These are phyloP conservation scores for Phytopythium sindhum DNA, from an alignment of 352 stramenopile species.

Conservation along the genomic window DNA sequence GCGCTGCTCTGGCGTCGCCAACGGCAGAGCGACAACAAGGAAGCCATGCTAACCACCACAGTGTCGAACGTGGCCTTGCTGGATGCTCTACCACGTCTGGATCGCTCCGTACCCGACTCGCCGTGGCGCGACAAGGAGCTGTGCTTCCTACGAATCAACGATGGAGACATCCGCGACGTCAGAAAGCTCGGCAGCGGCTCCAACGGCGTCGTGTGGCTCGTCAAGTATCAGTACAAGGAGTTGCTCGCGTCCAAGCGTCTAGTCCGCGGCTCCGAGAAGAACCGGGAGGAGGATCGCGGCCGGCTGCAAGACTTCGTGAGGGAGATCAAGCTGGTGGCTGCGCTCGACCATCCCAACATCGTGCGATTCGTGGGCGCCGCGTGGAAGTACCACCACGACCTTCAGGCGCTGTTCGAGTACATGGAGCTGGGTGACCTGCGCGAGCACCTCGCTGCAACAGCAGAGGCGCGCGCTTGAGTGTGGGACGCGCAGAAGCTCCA, in stretches of 20 bases:
- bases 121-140: conserved; percentile 41
- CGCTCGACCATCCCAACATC: conserved; percentile 62
- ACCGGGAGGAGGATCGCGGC: background rate
- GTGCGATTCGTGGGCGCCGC: conserved; percentile 62
- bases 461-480: conserved; percentile 14
- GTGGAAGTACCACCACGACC: conserved; percentile 49
- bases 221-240: conserved; percentile 29
- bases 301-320: conserved; percentile 43
- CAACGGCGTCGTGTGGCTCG: conserved; percentile 37
- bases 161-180: conserved; percentile 43
- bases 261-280: conserved; percentile 16
- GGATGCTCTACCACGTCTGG: background rate
- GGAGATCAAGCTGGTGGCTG: conserved; percentile 69
- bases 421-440: conserved; percentile 62
- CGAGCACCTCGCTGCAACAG: conserved; percentile 22
- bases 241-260: conserved; percentile 36
- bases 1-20: background rate
- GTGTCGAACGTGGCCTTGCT: background rate
- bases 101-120: conserved; percentile 2
- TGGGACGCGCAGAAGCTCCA: conserved; percentile 18
- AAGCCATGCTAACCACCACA: background rate
- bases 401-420: conserved; percentile 71
- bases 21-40: background rate
- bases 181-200: conserved; percentile 34
- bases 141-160: conserved; percentile 29